Evolutionary conservation across 805 yeast species (phyloP), one percentile per base, ranked within the genome.

Genomic region (Ogataea parapolymorpha): DNA sequence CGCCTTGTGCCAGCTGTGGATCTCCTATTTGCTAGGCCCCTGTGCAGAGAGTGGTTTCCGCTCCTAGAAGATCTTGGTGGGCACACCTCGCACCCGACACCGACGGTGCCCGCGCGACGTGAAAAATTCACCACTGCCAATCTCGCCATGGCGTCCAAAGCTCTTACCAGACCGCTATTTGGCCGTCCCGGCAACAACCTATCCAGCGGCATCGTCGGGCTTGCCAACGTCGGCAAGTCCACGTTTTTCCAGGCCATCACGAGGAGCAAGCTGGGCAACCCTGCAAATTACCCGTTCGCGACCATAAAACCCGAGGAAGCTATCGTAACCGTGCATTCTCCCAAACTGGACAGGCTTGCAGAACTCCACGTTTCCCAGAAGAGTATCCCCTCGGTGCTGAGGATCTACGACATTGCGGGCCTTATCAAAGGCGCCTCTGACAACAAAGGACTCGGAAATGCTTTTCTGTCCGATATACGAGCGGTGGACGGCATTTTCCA

Each of bases 391-490:
- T 72, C 85, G 0, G 65, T 68, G 12, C 64, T 81, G 42, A 77
- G 79, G 27, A 68, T 82, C 11, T 79, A 71, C 46, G 89, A 82
- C 56, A 82, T 82, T 50, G 87, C 87, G 4, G 87, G 89, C 7
- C 68, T 82, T 33, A 80, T 82, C 14, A 67, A 79, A 49, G 83
- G 84, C 49, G 79, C 84, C 9, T 68, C 77, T 15, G 63, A 66
- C 31, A 87, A 87, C 32, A 83, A 79, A 45, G 89, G 89, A 4
- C 66, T 82, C 40, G 89, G 89, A n/a, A 82, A 82, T 63, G 79
- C 82, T 33, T 82, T 82, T 63, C 67, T 82, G 51, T 72, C 79
- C 38, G 81, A 82, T 53, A 82, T 82, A 42, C 63, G 88, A 34
- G 78, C 81, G 11, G 88, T 82, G 20, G 89, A 82, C 58, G 87